A percentile compares a stretch with the other conserved stretches of the same genome.
Conservation (phyloP, 1,284 basidiomycete genomes). For the Puccinia hordei region DNA sequence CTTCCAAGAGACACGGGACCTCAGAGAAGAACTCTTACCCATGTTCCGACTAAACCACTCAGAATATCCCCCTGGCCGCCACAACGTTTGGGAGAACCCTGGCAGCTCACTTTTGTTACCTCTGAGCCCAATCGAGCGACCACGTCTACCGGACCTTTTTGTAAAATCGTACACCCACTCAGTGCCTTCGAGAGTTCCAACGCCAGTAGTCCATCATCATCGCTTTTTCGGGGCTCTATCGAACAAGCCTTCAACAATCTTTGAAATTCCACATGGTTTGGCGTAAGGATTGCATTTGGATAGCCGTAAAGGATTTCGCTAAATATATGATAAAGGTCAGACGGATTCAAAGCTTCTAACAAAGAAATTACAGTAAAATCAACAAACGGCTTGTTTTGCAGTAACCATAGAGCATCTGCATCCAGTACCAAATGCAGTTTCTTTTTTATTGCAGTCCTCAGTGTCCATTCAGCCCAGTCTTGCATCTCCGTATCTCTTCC, state of each 20-base stretch:
- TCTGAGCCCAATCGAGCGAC: constrained; percentile 58
- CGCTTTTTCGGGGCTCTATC: constrained; percentile 61
- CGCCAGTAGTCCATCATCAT: constrained; percentile 64
- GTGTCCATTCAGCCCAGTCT: constrained; percentile 25
- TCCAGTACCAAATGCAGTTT: constrained; percentile 17
- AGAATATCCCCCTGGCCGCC: constrained; percentile 89
- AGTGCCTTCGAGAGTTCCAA: constrained; percentile 70
- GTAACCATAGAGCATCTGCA: constrained; percentile 49
- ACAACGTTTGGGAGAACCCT: constrained; percentile 85
- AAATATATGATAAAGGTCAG: neutral
- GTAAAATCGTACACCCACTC: constrained; percentile 84
- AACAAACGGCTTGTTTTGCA: constrained; percentile 36
- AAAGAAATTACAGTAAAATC: neutral
- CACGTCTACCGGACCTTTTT: constrained; percentile 71
- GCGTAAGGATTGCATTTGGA: constrained; percentile 73
- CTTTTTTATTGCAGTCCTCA: neutral
- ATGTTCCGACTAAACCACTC: constrained; percentile 79
- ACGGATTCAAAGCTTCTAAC: neutral
- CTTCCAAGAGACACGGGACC: too few species aligned
- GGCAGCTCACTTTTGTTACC: constrained; percentile 67
- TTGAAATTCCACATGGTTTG: constrained; percentile 91
- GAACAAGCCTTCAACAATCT: constrained; percentile 75
- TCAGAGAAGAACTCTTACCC: constrained; percentile 8
- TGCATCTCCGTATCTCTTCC: constrained; percentile 49
- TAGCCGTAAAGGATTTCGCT: constrained; percentile 22